Base-by-base conservation (phyloP, 2,329 filamentous ascomycete species). In the Aspergillus hiratsukae region DNA sequence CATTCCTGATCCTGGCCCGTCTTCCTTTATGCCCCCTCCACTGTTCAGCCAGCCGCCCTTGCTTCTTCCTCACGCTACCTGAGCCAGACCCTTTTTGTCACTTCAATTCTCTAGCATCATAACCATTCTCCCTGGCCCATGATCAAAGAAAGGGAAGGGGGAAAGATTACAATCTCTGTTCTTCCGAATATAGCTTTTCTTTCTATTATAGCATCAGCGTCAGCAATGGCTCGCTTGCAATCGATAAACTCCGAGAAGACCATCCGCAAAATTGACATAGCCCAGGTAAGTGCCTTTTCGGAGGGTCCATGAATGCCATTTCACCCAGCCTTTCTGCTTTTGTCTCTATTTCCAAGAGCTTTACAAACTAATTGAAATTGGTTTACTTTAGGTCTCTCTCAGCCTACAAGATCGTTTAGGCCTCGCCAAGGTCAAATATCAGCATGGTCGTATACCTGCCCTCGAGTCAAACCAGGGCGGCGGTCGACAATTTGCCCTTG, bases 341-440 rank as follows among this genome's bases (percentile, higher is more conserved):
- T 46, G 21, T 25, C n/a, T 25, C 14, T 37, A 17, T 2, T 37
- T 7, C 31, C 31, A 37, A 37, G 31, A 7, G 21, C 21, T 14
- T 14, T 14, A 21, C 2, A 46, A 14, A 7, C 43, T 46, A 14
- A 46, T 27, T 46, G 11, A 14, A 10, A 37, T 37, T 23, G n/a
- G n/a, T 46, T 46, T 25, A 14, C 23, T 67, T 54, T 71, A 97
- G 94, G 96, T 99, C 80, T 94, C 92, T 66, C 84, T 93, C 72
- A 89, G 89, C 69, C 81, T 99, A 54, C 91, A 97, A 78, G 91
- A 96, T 79, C 90, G 93, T 61, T 86, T 99, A 58, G 93, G 94
- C 57, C 85, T 97, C 62, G 94, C 94, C 72, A 94, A 95, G 75
- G 94, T 97, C 83, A 97, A 97, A 79, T 91, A 94, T 64, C 91